These are phyloP conservation scores for Chrysoporthe puriensis DNA, from an alignment of 2,329 filamentous ascomycete species.

Conservation along the genomic window DNA sequence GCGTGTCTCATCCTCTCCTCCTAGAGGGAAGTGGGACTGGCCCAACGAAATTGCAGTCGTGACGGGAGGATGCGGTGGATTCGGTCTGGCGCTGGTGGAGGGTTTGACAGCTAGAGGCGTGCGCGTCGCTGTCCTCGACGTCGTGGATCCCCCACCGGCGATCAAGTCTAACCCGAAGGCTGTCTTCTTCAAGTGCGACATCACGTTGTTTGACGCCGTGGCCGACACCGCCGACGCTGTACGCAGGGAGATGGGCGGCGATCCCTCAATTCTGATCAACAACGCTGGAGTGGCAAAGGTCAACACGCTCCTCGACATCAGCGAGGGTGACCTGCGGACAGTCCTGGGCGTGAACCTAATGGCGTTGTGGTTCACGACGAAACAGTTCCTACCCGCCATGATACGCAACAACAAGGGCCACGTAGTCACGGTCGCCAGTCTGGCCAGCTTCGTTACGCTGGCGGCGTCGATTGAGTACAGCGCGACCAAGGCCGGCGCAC, in stretches of 20 bases:
- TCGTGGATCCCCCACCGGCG: slow-evolving; percentile 36
- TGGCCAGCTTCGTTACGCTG: slow-evolving; percentile 55
- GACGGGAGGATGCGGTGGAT: slow-evolving; percentile 38
- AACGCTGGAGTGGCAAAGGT: slow-evolving; percentile 59
- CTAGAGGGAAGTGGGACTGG: slow-evolving; percentile 33
- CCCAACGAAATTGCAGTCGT: slow-evolving; percentile 36
- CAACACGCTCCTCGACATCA: slow-evolving; percentile 53
- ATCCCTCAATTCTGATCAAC: slow-evolving; percentile 63
- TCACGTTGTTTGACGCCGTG: slow-evolving; percentile 51
- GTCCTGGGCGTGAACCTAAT: slow-evolving; percentile 23
- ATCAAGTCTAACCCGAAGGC: slow-evolving; percentile 29
- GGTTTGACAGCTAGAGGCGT: slow-evolving; percentile 41
- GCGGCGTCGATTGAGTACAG: slow-evolving; percentile 63
- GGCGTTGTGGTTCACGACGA: slow-evolving; percentile 52
- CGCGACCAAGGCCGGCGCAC: slow-evolving; percentile 58
- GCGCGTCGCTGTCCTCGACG: slow-evolving; percentile 43
- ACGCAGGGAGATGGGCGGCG: slow-evolving; percentile 37
- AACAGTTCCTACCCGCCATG: slow-evolving; percentile 62
- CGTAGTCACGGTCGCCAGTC: slow-evolving; percentile 61
- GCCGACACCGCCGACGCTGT: slow-evolving; percentile 45
- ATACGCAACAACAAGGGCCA: slow-evolving; percentile 61
- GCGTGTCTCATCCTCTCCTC: slow-evolving; percentile 28
- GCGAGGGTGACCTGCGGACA: slow-evolving; percentile 47
- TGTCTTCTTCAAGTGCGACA: slow-evolving; percentile 49
- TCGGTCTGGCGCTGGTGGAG: slow-evolving; percentile 41